phyloP scores from a whole-genome alignment of 176 grass and related monocot genomes.

The Bothriochloa decipiens region DNA sequence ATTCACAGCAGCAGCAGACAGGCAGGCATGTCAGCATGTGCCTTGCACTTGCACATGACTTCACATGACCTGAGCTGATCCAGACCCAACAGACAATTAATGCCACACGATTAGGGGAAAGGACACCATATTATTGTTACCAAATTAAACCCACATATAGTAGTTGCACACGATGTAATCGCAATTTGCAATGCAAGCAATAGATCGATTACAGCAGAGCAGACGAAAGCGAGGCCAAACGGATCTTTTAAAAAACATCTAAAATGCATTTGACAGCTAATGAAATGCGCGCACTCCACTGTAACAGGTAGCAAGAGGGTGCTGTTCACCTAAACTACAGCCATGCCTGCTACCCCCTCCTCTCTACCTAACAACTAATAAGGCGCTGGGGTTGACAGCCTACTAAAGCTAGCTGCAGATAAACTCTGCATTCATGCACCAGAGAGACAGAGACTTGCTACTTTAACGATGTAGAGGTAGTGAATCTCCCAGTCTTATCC shows the following conservation, averaged over 20 bases:
- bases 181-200: neutral
- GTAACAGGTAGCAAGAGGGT: neutral
- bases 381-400: neutral
- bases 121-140: neutral
- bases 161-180: neutral
- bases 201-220: neutral
- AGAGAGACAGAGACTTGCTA: neutral
- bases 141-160: neutral
- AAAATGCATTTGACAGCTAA: neutral
- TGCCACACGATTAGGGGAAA: neutral
- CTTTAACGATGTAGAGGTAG: neutral
- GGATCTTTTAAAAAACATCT: too few relatives aligned
- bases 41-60: neutral
- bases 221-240: neutral
- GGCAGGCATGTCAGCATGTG: neutral
- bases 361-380: neutral
- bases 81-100: neutral
- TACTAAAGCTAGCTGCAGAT: neutral
- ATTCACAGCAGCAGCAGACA: neutral
- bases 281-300: neutral
- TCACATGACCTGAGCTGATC: neutral
- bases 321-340: neutral
- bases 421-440: neutral
- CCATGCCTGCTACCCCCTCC: neutral
- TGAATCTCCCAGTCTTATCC: conserved; percentile 5